Conservation (phyloP, 2,329 filamentous ascomycete species). For the Exophiala sp. region DNA sequence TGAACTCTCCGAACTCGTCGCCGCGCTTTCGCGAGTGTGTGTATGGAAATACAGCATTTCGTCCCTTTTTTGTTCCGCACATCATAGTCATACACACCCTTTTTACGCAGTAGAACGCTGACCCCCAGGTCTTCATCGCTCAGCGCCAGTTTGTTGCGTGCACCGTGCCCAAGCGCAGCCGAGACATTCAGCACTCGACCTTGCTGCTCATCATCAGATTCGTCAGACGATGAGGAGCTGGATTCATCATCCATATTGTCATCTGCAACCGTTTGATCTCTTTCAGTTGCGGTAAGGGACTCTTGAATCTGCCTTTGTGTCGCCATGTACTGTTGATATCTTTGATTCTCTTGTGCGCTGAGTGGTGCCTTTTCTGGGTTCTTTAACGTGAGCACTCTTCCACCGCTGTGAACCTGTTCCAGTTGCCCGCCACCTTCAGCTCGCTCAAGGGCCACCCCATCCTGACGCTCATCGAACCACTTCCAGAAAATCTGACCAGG, state of each 20-base stretch:
- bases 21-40: conserved; percentile 69
- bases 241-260: conserved; percentile 76
- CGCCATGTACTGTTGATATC: conserved; percentile 90
- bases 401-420: conserved; percentile 61
- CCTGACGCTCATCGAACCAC: conserved; percentile 64
- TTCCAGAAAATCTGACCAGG: conserved; percentile 67
- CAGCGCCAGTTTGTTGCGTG: conserved; percentile 76
- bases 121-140: conserved; percentile 88
- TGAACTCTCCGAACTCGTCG: conserved; percentile 91
- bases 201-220: conserved; percentile 83
- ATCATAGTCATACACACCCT: conserved; percentile 88
- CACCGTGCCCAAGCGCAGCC: conserved; percentile 73
- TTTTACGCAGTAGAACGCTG: conserved; percentile 81
- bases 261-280: conserved; percentile 45
- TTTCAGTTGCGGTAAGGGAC: conserved; percentile 63
- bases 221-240: conserved; percentile 80
- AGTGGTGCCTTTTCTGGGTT: conserved; percentile 60
- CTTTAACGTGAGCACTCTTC: conserved; percentile 55
- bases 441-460: conserved; percentile 57
- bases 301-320: conserved; percentile 82
- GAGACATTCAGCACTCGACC: conserved; percentile 87
- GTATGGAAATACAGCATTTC: conserved; percentile 88
- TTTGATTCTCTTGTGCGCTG: conserved; percentile 65
- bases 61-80: conserved; percentile 83
- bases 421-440: conserved; percentile 52